Evolutionary conservation across 148 eudicot genomes (phyloP).

Genomic region (Suaeda aralocaspica): DNA sequence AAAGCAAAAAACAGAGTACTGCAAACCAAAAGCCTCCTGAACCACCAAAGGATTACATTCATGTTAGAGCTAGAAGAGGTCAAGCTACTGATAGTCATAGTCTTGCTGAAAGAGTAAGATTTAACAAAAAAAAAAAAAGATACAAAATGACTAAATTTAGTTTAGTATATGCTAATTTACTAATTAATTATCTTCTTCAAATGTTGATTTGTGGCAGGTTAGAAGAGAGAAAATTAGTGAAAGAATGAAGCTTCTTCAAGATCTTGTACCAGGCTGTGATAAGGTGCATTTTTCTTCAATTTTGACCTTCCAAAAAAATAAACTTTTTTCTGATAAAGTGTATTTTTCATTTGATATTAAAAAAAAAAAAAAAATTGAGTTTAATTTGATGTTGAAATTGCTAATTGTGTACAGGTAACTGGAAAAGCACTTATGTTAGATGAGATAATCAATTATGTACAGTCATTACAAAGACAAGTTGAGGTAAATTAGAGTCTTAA

Average conservation of each 20-base stretch:
- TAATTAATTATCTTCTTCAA: no score
- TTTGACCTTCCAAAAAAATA: no score
- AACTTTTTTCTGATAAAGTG: not conserved
- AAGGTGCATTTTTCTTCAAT: constrained; percentile 43
- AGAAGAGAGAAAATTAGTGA: constrained; percentile 92
- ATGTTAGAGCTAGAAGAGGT: constrained; percentile 97
- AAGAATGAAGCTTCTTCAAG: constrained; percentile 94
- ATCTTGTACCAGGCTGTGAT: constrained; percentile 93
- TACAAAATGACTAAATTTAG: no score
- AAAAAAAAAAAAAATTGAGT: not conserved
- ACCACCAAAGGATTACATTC: constrained; percentile 85
- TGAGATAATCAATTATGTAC: constrained; percentile 92
- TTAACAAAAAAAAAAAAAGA: not conserved
- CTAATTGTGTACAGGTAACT: constrained; percentile 47
- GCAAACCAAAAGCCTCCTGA: constrained; percentile 47
- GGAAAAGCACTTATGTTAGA: constrained; percentile 97
- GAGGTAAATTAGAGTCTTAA: constrained; percentile 46
- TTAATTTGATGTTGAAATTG: not conserved
- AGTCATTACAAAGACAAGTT: constrained; percentile 88
- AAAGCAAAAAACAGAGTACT: constrained; percentile 29
- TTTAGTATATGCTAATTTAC: no score
- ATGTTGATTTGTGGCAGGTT: constrained; percentile 41
- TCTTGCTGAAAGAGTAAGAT: constrained; percentile 87
- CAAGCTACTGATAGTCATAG: constrained; percentile 99
- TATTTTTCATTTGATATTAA: not conserved